Percentiles rank a stretch among this genome's conserved stretches.
Conservation (phyloP, 352 stramenopile genomes). For the Phytophthora uliginosa region DNA sequence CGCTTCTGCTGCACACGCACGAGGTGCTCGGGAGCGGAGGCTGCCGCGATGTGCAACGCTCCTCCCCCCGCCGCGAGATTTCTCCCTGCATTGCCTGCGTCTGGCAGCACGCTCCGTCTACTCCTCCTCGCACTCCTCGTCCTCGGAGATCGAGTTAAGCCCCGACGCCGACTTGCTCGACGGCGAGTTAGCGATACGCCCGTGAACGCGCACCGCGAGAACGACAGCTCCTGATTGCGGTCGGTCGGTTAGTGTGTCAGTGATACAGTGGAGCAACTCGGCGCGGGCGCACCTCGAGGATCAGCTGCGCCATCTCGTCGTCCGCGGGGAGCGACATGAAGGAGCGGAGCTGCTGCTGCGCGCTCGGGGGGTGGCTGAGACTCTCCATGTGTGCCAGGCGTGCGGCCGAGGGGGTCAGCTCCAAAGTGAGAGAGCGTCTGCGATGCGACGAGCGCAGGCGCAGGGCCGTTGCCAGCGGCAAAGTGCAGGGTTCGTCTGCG, state of each 20-base stretch:
- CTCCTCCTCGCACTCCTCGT: slow-evolving; percentile 56
- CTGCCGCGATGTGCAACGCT: slow-evolving; percentile 12
- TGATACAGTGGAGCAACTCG: not conserved
- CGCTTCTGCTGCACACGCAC: slow-evolving; percentile 13
- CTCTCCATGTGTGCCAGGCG: slow-evolving; percentile 45
- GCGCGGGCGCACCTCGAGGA: slow-evolving; percentile 64
- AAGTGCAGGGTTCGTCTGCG: not conserved
- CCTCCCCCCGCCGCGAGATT: slow-evolving; percentile 18
- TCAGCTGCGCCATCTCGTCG: slow-evolving; percentile 82
- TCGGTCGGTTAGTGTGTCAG: slow-evolving; percentile 10
- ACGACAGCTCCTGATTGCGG: slow-evolving; percentile 60
- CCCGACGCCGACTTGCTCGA: slow-evolving; percentile 60
- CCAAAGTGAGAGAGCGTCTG: slow-evolving; percentile 19
- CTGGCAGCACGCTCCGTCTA: slow-evolving; percentile 27
- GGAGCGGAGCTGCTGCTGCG: slow-evolving; percentile 77
- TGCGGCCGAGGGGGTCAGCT: slow-evolving; percentile 14
- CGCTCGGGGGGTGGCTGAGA: slow-evolving; percentile 37
- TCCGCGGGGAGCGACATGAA: slow-evolving; percentile 77
- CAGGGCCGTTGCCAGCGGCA: not conserved
- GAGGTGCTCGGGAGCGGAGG: not conserved
- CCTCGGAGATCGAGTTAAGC: slow-evolving; percentile 81
- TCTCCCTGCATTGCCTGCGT: slow-evolving; percentile 25
- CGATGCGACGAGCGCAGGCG: slow-evolving; percentile 33
- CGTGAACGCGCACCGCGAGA: slow-evolving; percentile 66
- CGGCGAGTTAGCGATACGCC: slow-evolving; percentile 76